Evolutionary conservation across 805 yeast species (phyloP), one percentile per base, ranked within the genome.

Genomic region (Candida caryicola): DNA sequence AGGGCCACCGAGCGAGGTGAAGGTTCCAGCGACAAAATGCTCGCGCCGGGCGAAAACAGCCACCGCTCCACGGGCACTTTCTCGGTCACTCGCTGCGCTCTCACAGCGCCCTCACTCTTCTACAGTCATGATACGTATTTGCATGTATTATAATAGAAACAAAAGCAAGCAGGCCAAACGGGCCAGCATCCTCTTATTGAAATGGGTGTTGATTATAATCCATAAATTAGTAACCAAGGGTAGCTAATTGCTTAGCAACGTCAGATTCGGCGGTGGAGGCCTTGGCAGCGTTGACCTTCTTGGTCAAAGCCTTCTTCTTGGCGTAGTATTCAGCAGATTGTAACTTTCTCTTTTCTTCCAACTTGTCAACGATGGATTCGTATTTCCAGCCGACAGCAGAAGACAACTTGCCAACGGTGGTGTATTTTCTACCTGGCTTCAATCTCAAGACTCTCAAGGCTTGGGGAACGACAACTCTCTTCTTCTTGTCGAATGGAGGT

Each of bases 401-500:
- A 57, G 96, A 84, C 72, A 93, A 82, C 73, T 93, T 89, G 72
- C 95, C 95, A 62, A 93, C 87, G 55, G 97, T 88, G 76, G 96
- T 87, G 95, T 84, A 93, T 79, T 93, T 93, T 85, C 99, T 89
- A 74, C 99, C 99, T 73, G 89, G 98, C 79, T 89, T 90, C 76
- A 93, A 85, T 83, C 99, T 89, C 73, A 93, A 81, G 60, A 93
- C 96, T 79, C 99, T 88, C 69, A 93, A 81, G 67, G 99, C 99
- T 80, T 88, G 96, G 72, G 99, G 99, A 68, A 93, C 99, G 60
- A 93, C 99, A 69, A 90, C 96, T 75, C 96, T 88, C 95, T 91
- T 91, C 88, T 89, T 87, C 80, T 83, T 88, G 93, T 93, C 99
- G 77, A 85, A 93, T 77, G 99, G 98, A 50, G 97, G 89, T 75